These are phyloP conservation scores for Neurospora intermedia DNA, from an alignment of 495 filamentous ascomycete species.

Conservation along the genomic window DNA sequence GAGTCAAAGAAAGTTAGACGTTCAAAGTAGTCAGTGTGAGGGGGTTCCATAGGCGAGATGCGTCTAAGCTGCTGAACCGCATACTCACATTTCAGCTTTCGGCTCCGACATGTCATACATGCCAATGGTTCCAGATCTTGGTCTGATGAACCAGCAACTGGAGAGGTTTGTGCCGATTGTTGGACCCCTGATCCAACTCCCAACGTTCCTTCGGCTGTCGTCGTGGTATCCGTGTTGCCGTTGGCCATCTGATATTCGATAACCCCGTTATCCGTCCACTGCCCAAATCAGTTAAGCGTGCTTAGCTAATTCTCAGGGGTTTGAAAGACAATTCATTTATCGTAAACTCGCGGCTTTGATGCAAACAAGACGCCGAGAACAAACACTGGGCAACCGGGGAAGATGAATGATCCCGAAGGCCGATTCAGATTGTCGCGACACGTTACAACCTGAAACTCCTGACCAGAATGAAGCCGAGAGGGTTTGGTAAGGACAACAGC, in stretches of 20 bases:
- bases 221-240: neutral
- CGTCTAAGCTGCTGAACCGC: neutral
- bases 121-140: constrained; percentile 31
- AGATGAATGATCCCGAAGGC: neutral
- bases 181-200: neutral
- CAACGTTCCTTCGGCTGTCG: neutral
- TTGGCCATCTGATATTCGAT: neutral
- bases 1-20: constrained; percentile 5
- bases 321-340: neutral
- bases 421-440: neutral
- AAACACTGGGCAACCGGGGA: neutral
- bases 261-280: neutral
- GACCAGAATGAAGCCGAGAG: neutral
- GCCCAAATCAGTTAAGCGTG: neutral
- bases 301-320: neutral
- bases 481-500: neutral
- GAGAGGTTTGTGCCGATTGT: neutral
- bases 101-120: constrained; percentile 47
- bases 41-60: neutral
- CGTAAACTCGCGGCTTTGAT: neutral
- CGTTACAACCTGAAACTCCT: neutral
- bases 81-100: constrained; percentile 49
- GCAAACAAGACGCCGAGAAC: neutral
- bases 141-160: neutral
- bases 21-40: neutral